These are phyloP conservation scores for Fraxinus albicans DNA, from an alignment of 305 asterid species.

Conservation along the genomic window DNA sequence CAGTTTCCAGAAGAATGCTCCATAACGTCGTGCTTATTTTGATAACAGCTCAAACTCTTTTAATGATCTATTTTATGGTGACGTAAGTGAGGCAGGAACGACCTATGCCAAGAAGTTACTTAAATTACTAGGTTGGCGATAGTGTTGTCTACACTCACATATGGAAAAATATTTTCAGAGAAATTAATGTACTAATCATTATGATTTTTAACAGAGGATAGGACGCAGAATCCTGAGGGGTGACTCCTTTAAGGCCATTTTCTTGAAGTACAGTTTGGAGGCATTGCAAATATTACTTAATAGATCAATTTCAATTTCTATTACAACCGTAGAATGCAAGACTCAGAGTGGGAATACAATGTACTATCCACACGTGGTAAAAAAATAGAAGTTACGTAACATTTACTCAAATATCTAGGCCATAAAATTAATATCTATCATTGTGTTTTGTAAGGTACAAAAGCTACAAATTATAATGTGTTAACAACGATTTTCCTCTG, in stretches of 20 bases:
- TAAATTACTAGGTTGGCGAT: background rate
- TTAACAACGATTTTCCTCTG: background rate
- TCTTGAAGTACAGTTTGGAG: background rate
- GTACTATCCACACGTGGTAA: background rate
- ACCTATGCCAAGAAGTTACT: background rate
- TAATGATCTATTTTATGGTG: background rate
- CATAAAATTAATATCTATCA: background rate
- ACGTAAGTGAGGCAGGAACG: background rate
- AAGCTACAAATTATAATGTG: background rate
- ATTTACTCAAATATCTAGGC: background rate
- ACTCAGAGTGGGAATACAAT: background rate
- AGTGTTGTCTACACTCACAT: background rate
- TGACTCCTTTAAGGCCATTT: background rate
- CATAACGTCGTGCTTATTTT: background rate
- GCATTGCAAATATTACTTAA: slow-evolving; percentile 1
- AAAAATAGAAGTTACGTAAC: background rate
- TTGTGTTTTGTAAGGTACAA: background rate
- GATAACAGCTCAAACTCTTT: background rate
- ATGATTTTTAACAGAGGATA: background rate
- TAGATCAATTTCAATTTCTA: slow-evolving; percentile 16
- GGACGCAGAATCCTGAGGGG: background rate
- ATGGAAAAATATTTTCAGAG: background rate
- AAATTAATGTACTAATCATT: background rate
- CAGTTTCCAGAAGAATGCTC: background rate
- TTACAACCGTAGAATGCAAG: background rate